Evolutionary conservation across 2,329 filamentous ascomycete genomes (phyloP), one percentile per base, ranked within the genome.

Genomic region (Aspergillus chevalieri): DNA sequence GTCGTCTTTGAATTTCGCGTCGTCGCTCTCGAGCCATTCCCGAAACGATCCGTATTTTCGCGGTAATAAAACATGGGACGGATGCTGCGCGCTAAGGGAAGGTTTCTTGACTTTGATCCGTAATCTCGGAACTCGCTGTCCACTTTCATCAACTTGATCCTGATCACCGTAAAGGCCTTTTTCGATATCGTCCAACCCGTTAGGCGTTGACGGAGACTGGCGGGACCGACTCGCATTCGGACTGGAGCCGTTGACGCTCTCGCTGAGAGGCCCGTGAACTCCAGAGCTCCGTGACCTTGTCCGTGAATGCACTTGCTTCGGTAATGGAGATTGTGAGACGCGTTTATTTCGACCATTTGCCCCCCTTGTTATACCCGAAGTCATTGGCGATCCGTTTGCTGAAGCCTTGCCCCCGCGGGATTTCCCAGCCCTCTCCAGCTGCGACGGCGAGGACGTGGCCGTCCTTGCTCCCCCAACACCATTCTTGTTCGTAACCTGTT

Each of bases 11-110:
- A 74, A 64, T 26, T 70, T 69, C 21, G 61, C 51, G 54, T 77
- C 75, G 52, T 80, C 76, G 41, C 72, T 67, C 49, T 77, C 70
- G n/a, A 81, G 56, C 87, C 89, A 80, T 79, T 87, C 72, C 79
- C 81, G 65, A 57, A 82, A 79, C 0, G 78, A 78, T n/a, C 67
- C 54, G 56, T 74, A 74, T 56, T 74, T 74, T 34, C 70, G 71
- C 36, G 67, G 63, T 8, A 70, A 64, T 15, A 77, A 60, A 43
- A 74, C 67, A 53, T 82, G 76, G 22, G 71, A 71, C 12, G 79
- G 79, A 55, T 81, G 76, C 21, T 76, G 74, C 46, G 77, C 69
- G 6, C 71, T 69, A 24, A 77, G 67, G 24, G 74, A 70, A 15
- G 77, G 77, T 58, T 75, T 76, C 52, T 74, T 74, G 21, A 81